Base-by-base conservation (phyloP, 805 yeast species). In the Wickerhamiella dianesei region DNA sequence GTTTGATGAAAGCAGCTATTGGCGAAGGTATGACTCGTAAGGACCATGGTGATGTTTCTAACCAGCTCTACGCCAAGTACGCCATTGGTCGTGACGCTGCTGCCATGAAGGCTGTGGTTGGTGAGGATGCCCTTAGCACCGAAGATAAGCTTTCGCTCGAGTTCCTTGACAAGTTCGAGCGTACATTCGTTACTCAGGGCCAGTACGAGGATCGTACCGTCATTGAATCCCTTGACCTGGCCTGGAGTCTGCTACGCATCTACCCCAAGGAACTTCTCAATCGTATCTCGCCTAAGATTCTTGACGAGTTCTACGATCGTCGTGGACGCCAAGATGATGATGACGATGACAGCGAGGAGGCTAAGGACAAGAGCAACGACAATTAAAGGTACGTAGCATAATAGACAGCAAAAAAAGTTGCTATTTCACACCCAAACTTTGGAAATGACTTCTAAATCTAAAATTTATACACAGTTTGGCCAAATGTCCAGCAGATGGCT, bases 71-170 rank as follows among this genome's bases (percentile, higher is more conserved):
- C 64, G 99, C 99, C 60, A 92, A 92, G 69, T 92, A 92, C 66
- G 99, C 99, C 54, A 94, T 92, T 72, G 99, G 99, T 75, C 84
- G 88, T 71, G 99, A 92, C 70, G 99, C 99, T 21, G 98, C 98
- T 44, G 96, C 98, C 58, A 92, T 92, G 99, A 92, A 92, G 72
- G 95, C 98, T 13, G 99, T 92, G 56, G 99, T 92, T 59, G 99
- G 99, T 78, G 99, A 92, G 70, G 99, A 92, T 70, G 98, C 99
- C 35, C 74, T 92, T 62, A 87, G 96, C 32, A 85, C 85, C 54
- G 99, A 92, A 68, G 99, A 92, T 70, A 94, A 94, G 71, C 75
- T 92, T 55, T 92, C 98, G 2, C 76, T 92, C 63, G 99, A 92
- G 72, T 92, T 92, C 66, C 79, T 92, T 71, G 98, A 94, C 65